phyloP scores from a whole-genome alignment of 2,329 filamentous ascomycete species.

The Chaetomiaceae sp. region DNA sequence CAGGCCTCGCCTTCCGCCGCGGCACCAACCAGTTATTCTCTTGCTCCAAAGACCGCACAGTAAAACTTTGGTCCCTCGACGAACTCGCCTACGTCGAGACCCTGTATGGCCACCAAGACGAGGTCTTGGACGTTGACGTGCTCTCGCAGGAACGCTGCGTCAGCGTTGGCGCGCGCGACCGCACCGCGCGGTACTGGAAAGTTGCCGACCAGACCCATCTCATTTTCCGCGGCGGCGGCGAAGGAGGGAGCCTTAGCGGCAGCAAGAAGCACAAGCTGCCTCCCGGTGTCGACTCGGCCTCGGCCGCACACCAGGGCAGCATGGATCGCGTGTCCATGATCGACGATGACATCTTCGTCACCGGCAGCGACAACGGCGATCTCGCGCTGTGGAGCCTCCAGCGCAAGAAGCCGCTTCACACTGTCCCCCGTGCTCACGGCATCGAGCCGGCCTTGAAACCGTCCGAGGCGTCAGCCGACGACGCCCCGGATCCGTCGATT shows the following conservation, averaged over 20 bases:
- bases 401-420: constrained; percentile 91
- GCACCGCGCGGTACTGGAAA: constrained; percentile 91
- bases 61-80: constrained; percentile 92
- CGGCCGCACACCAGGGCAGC: constrained; percentile 66
- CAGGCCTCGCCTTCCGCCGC: constrained; percentile 75
- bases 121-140: constrained; percentile 76
- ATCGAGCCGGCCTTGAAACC: constrained; percentile 65
- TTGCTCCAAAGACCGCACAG: constrained; percentile 80
- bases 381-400: constrained; percentile 81
- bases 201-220: constrained; percentile 92
- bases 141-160: constrained; percentile 83
- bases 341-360: constrained; percentile 83
- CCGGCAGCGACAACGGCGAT: constrained; percentile 84
- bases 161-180: constrained; percentile 82
- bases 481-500: constrained; percentile 52
- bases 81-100: constrained; percentile 93
- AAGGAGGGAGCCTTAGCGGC: constrained; percentile 30
- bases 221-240: constrained; percentile 81
- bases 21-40: constrained; percentile 91
- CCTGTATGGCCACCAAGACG: constrained; percentile 90
- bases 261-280: constrained; percentile 42
- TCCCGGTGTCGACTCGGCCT: constrained; percentile 40
- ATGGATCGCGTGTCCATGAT: constrained; percentile 90
- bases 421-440: constrained; percentile 75
- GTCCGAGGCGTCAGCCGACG: constrained; percentile 67